These are phyloP conservation scores for Pleodorina starrii DNA, from an alignment of 139 green algal species.

Conservation along the genomic window DNA sequence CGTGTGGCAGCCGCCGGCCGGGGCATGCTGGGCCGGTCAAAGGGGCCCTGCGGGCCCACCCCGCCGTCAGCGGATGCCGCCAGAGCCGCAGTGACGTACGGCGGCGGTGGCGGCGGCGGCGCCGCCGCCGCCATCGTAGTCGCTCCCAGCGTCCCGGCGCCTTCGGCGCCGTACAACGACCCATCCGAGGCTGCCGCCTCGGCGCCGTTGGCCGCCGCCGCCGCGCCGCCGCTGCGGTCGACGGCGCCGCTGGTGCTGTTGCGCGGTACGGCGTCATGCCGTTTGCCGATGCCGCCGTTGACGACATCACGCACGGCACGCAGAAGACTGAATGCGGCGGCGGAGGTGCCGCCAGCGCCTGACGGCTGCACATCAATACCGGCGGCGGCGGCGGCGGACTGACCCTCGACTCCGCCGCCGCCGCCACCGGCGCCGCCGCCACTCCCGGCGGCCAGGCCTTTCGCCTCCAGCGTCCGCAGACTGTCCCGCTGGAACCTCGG, in stretches of 20 bases:
- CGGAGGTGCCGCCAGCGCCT: neutral
- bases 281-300: neutral
- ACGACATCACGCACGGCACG: neutral
- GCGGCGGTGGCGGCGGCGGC: neutral
- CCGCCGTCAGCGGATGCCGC: neutral
- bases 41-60: neutral
- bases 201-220: too few species aligned
- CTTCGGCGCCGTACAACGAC: neutral
- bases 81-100: neutral
- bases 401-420: neutral
- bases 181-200: neutral
- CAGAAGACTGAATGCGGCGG: neutral
- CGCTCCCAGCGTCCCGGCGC: neutral
- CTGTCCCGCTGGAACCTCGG: constrained; percentile 18
- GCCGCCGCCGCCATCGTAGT: neutral
- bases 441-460: neutral
- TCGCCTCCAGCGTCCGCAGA: constrained; percentile 13
- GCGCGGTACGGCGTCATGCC: neutral
- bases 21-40: constrained; percentile 13
- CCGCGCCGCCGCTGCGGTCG: too few species aligned
- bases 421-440: neutral
- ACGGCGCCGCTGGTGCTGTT: neutral
- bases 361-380: neutral
- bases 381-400: neutral
- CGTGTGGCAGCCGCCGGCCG: neutral